Evolutionary conservation across 805 yeast species (phyloP).

Genomic region (Candida xyloterini): DNA sequence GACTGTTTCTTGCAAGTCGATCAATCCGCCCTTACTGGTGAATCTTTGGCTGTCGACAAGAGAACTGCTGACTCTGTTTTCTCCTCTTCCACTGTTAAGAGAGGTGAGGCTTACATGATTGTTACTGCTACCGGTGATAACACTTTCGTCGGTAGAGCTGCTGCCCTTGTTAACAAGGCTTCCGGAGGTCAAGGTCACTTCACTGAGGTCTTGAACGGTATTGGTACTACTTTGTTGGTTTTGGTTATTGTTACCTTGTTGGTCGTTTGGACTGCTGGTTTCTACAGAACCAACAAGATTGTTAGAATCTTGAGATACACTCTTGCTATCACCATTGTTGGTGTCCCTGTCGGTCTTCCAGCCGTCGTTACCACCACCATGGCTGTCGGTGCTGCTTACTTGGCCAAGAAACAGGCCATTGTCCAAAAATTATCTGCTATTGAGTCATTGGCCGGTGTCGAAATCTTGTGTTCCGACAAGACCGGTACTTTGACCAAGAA

Average conservation of each 20-base stretch:
- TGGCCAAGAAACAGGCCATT: conserved; percentile 95
- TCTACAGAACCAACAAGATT: conserved; percentile 87
- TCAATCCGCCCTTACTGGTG: conserved; percentile 97
- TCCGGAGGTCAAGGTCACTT: conserved; percentile 92
- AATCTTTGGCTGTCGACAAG: conserved; percentile 93
- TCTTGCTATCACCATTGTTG: conserved; percentile 92
- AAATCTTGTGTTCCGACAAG: conserved; percentile 95
- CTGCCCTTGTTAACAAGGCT: conserved; percentile 93
- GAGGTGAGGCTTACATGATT: conserved; percentile 93
- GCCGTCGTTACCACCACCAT: conserved; percentile 97
- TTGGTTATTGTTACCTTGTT: conserved; percentile 83
- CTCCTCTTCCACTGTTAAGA: conserved; percentile 92
- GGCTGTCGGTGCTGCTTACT: conserved; percentile 99
- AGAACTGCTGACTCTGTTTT: conserved; percentile 80
- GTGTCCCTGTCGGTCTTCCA: conserved; percentile 98
- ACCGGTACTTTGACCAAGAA: conserved; percentile 98
- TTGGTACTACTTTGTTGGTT: conserved; percentile 88
- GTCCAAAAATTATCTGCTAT: conserved; percentile 95
- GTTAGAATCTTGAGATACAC: conserved; percentile 89
- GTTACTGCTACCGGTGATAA: conserved; percentile 94
- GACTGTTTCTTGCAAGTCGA: conserved; percentile 86
- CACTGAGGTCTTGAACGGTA: conserved; percentile 96
- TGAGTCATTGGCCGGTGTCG: conserved; percentile 97
- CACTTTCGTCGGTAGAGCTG: conserved; percentile 97
- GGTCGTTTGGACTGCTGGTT: conserved; percentile 88